These are phyloP conservation scores for Trichoderma erinaceum DNA, from an alignment of 495 filamentous ascomycete genomes.

Conservation along the genomic window DNA sequence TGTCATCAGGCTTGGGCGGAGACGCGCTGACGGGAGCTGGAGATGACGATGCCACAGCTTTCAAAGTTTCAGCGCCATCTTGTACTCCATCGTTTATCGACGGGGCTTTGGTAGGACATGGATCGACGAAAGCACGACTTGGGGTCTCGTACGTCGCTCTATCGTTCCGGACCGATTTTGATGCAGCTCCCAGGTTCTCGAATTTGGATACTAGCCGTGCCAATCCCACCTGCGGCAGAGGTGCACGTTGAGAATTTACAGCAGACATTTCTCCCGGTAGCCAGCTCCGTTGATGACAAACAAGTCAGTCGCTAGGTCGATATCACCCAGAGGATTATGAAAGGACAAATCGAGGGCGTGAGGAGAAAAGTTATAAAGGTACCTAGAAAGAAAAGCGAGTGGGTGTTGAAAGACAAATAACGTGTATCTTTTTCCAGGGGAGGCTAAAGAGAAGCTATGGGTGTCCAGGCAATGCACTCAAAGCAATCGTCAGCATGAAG, in stretches of 20 bases:
- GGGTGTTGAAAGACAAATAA: neutral
- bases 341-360: too few relatives aligned
- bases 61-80: neutral
- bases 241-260: neutral
- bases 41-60: neutral
- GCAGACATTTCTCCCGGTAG: neutral
- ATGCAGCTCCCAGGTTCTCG: neutral
- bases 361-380: too few relatives aligned
- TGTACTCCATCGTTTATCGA: neutral
- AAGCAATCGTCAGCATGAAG: neutral
- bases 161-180: neutral
- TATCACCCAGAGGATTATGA: too few relatives aligned
- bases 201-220: neutral
- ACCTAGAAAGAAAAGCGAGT: neutral
- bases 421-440: neutral
- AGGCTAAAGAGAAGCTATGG: neutral
- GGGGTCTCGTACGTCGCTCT: neutral
- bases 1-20: neutral
- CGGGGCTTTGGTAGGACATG: neutral
- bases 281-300: neutral
- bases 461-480: neutral
- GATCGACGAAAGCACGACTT: neutral
- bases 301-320: neutral
- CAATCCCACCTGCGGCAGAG: neutral
- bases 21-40: neutral